A percentile compares a stretch with the other conserved stretches of the same genome.
These are phyloP conservation scores for Solidago caesia DNA, from an alignment of 129 eudicot genomes.

Conservation along the genomic window DNA sequence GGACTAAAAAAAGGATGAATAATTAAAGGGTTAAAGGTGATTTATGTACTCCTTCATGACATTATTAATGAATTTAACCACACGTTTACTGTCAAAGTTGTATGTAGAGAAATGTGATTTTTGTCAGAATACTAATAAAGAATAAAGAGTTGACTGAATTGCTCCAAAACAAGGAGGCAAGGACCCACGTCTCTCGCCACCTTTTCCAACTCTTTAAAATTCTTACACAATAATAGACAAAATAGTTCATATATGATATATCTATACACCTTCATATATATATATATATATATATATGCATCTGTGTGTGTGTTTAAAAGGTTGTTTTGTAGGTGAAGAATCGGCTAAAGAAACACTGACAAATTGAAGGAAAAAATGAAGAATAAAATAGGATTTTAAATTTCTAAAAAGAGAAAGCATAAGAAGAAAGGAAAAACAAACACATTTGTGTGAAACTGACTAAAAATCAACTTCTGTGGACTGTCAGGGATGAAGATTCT, in stretches of 20 bases:
- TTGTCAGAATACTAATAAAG: conserved; percentile 37
- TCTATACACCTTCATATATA: background rate
- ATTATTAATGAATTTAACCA: conserved; percentile 39
- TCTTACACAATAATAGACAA: background rate
- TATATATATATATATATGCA: background rate
- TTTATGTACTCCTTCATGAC: conserved; percentile 39
- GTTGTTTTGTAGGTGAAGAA: conserved; percentile 22
- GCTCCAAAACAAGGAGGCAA: conserved; percentile 62
- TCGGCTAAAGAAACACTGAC: conserved; percentile 28
- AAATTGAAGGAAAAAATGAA: conserved; percentile 25
- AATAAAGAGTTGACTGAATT: conserved; percentile 40
- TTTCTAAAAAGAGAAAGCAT: conserved; percentile 19
- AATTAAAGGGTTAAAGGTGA: conserved; percentile 37
- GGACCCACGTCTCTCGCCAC: conserved; percentile 82
- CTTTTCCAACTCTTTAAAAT: conserved; percentile 33
- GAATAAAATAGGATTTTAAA: conserved; percentile 38
- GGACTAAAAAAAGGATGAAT: conserved; percentile 32
- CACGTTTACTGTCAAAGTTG: conserved; percentile 48
- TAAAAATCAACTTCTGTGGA: conserved; percentile 30
- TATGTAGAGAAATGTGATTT: conserved; percentile 38
- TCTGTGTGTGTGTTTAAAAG: conserved; percentile 11
- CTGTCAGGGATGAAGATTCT: conserved; percentile 43
- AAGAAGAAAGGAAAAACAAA: conserved; percentile 32
- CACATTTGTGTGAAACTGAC: conserved; percentile 31
- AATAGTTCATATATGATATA: background rate